Percentiles rank a stretch among this genome's conserved stretches.
phyloP scores from a whole-genome alignment of 176 grass and related monocot species.

The Oryza officinalis region DNA sequence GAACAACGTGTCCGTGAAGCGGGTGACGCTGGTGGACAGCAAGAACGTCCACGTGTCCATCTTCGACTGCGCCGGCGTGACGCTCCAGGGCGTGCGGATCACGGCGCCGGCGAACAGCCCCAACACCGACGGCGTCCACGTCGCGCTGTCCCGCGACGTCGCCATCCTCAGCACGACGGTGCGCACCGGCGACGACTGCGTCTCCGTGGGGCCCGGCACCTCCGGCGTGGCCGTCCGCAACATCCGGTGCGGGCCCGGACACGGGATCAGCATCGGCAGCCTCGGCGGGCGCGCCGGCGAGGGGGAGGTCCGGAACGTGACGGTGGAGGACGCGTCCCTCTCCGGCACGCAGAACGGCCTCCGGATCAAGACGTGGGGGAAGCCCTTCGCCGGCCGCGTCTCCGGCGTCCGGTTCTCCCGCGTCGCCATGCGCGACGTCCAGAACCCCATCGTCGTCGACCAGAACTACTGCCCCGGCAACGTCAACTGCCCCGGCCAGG shows the following conservation, averaged over 20 bases:
- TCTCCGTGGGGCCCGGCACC: constrained; percentile 57
- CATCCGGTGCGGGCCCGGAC: constrained; percentile 58
- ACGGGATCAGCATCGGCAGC: constrained; percentile 84
- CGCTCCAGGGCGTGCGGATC: constrained; percentile 39
- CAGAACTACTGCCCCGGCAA: constrained; percentile 76
- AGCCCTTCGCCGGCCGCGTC: constrained; percentile 43
- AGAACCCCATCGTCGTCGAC: constrained; percentile 64
- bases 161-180: constrained; percentile 31
- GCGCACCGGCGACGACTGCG: constrained; percentile 69
- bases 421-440: constrained; percentile 45
- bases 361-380: constrained; percentile 73
- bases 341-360: constrained; percentile 58
- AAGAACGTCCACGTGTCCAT: constrained; percentile 60
- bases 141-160: constrained; percentile 53
- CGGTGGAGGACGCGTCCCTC: constrained; percentile 43
- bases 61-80: constrained; percentile 46
- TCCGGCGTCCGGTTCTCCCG: constrained; percentile 31
- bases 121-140: constrained; percentile 73
- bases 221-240: constrained; percentile 44
- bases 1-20: constrained; percentile 41
- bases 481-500: constrained; percentile 49
- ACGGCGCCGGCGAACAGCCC: constrained; percentile 61
- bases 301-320: constrained; percentile 51
- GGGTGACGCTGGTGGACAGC: constrained; percentile 47
- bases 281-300: constrained; percentile 39